Evolutionary conservation across 2,329 filamentous ascomycete genomes (phyloP), one percentile per base, ranked within the genome.

Genomic region (Seiridium unicorne): DNA sequence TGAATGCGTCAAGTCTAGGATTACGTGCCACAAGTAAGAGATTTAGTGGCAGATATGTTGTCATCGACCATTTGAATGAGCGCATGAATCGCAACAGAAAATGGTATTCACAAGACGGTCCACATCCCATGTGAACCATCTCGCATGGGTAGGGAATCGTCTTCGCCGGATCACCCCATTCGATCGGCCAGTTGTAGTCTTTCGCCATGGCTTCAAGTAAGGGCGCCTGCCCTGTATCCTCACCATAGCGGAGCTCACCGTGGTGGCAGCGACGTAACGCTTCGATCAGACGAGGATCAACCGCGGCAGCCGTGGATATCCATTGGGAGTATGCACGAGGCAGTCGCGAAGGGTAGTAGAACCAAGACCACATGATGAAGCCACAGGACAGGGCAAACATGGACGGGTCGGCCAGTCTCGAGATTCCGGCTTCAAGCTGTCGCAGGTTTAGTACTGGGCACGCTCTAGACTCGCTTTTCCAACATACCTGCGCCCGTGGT

Each of bases 341-440:
- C 1, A 96, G 81, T 26, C 85, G 82, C 42, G 85, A 80, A 0
- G 92, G 91, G 8, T 80, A 73, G 76, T 94, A 96, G 72, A 96
- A 89, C 90, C 91, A 96, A 18, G 91, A 84, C 89, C 91, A 94
- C 92, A 96, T 96, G 65, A 96, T 88, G 44, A 91, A 77, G 31
- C 88, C 89, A 44, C 85, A 87, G 26, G 90, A 93, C 40, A 82
- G 73, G 49, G 89, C 86, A 72, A 96, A 96, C 18, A 93, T 76
- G 5, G 84, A 75, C 3, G 90, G 84, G 69, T 94, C 89, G n/a
- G 85, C 78, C 44, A 85, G 71, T 8, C 64, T 72, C 32, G 77
- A 76, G 62, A 79, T 64, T 32, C 73, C 59, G 9, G 73, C 69
- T 62, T 85, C 81, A 10, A 78, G 57, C 66, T 68, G 67, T 49